Base-by-base conservation (phyloP, 306 rosid genomes). In the Inga oerstediana region DNA sequence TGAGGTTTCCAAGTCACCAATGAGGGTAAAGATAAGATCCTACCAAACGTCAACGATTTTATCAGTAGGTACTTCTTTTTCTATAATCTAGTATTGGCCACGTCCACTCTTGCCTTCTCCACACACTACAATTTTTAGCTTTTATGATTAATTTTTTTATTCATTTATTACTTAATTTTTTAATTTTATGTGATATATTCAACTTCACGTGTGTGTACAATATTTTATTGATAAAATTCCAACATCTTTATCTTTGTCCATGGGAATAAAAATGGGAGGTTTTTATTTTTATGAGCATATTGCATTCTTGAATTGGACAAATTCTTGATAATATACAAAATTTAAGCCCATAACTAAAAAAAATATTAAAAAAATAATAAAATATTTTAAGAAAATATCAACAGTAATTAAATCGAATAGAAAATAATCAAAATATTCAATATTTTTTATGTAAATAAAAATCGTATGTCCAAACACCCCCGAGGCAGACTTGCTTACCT, bases 21-120 rank as follows among this genome's bases (percentile, higher is more conserved):
- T 11, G 32, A 20, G 24, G 30, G 1, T 5, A 75, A 79, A 37
- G 82, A 79, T 48, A 79, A 79, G 76, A 61, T 34, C 13, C 14
- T 64, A 9, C 58, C 19, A 9, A 32, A 45, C 17, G 1, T 66
- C 80, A 61, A 74, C 78, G 1, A 27, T 17, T 46, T 49, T 15
- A 67, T 67, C 45, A 66, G 13, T 15, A 2, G 35, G 16, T 24
- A 10, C 11, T 7, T 4, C 71, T 65, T 12, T 12, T 4, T 64
- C 12, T 59, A 22, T 3, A 22, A 59, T 59, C 64, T 20, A 58
- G 4, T 22, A 59, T n/a, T 22, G 12, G 34, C 66, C 66, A 59
- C 34, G 32, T 59, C 66, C 15, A 13, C 32, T 3, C 11, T 3
- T 7, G 8, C 34, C 10, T 34, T 3, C 6, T 3, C 32, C 34